A percentile compares a stretch with the other conserved stretches of the same genome.
Evolutionary conservation across 805 yeast species (phyloP).

Genomic region (Ogataea angusta): DNA sequence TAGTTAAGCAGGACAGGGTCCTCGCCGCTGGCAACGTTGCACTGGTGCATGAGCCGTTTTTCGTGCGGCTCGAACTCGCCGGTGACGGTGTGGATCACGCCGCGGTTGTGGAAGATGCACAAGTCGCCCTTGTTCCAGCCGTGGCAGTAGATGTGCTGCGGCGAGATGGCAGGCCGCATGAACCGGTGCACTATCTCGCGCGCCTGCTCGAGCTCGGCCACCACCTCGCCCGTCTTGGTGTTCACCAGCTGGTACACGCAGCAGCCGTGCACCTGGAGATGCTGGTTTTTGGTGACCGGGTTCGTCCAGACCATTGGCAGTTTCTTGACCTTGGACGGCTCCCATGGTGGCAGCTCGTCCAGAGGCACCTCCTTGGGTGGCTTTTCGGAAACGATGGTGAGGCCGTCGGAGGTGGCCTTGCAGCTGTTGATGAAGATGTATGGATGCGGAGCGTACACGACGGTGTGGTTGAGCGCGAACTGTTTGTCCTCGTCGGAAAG

Average conservation of each 20-base stretch:
- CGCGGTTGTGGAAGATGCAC: slow-evolving; percentile 83
- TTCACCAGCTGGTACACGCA: slow-evolving; percentile 66
- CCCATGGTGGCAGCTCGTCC: slow-evolving; percentile 80
- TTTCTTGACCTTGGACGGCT: slow-evolving; percentile 67
- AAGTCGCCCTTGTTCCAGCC: slow-evolving; percentile 82
- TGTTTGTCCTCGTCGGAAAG: slow-evolving; percentile 69
- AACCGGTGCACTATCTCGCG: slow-evolving; percentile 66
- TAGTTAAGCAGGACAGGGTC: slow-evolving; percentile 48
- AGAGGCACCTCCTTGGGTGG: slow-evolving; percentile 61
- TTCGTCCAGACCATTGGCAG: slow-evolving; percentile 92
- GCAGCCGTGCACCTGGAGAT: slow-evolving; percentile 85
- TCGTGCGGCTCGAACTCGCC: slow-evolving; percentile 82
- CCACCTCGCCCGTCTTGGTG: slow-evolving; percentile 54
- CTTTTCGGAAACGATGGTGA: slow-evolving; percentile 74
- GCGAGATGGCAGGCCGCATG: slow-evolving; percentile 84
- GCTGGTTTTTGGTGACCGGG: slow-evolving; percentile 79
- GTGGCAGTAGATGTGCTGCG: slow-evolving; percentile 73
- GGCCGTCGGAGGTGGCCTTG: slow-evolving; percentile 79
- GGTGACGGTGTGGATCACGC: slow-evolving; percentile 89
- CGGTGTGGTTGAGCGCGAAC: slow-evolving; percentile 72
- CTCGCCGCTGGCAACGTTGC: slow-evolving; percentile 79
- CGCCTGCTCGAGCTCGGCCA: slow-evolving; percentile 65
- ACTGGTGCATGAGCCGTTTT: slow-evolving; percentile 86
- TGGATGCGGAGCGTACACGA: slow-evolving; percentile 90
- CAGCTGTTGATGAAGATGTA: slow-evolving; percentile 81